These are phyloP conservation scores for Tritrichomonas foetus DNA, from an alignment of 208 protist species.

Conservation along the genomic window DNA sequence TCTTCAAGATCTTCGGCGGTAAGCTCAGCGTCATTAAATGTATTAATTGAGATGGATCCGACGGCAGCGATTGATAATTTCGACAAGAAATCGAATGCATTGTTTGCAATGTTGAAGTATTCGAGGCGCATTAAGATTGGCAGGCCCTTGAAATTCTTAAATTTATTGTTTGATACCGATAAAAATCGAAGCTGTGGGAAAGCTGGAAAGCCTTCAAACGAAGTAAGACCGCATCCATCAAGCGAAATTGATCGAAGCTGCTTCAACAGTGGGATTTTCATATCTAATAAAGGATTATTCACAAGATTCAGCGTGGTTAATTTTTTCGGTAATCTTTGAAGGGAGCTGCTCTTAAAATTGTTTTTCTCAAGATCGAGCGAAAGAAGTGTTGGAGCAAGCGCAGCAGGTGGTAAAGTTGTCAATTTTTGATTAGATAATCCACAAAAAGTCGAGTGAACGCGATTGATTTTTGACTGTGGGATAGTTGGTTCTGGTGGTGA, in stretches of 20 bases:
- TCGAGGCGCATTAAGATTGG: not conserved
- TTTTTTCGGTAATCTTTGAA: not conserved
- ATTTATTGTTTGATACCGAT: not conserved
- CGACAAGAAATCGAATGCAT: not conserved
- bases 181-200: constrained; percentile 2
- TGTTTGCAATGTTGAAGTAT: not conserved
- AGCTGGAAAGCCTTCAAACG: not conserved
- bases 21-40: not conserved
- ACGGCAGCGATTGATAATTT: not conserved
- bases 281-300: not conserved
- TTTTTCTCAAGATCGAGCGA: not conserved
- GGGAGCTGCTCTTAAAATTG: not conserved
- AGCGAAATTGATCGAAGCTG: not conserved
- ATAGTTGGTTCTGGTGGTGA: not conserved
- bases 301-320: not conserved
- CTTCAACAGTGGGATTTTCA: not conserved
- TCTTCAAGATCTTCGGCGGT: not conserved
- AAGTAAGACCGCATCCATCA: not conserved
- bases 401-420: not conserved
- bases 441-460: not conserved
- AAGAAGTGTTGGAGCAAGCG: not conserved
- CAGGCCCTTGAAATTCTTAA: not conserved
- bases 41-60: not conserved
- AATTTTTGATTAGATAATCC: not conserved
- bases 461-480: not conserved